phyloP scores from a whole-genome alignment of 192 early-diverging fungal genomes.

The Radiomyces spectabilis region DNA sequence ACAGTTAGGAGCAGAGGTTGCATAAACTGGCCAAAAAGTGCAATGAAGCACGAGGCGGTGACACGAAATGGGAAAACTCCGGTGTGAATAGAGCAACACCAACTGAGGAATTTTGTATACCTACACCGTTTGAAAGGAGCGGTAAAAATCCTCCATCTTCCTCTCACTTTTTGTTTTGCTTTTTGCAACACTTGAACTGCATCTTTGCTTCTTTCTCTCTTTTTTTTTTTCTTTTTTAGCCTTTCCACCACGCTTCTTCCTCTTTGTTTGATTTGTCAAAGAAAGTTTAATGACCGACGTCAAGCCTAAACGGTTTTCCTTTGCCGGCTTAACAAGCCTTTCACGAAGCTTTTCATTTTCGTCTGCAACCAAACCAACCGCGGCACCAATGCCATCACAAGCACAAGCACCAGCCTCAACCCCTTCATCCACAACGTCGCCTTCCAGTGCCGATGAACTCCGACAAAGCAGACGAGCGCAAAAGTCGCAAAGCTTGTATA shows the following conservation, averaged over 20 bases:
- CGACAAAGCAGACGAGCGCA: neutral
- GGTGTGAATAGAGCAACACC: neutral
- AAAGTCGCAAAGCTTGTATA: slow-evolving; percentile 11
- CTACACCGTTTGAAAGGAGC: neutral
- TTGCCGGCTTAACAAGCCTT: slow-evolving; percentile 3
- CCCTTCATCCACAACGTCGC: neutral
- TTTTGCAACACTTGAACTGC: neutral
- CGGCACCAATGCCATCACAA: neutral
- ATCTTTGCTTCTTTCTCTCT: neutral
- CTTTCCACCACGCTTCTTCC: neutral
- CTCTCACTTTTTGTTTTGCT: neutral
- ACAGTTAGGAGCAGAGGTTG: no score
- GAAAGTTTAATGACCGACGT: neutral
- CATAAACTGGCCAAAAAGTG: neutral
- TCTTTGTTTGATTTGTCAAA: neutral
- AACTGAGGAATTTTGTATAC: neutral
- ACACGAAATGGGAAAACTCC: neutral
- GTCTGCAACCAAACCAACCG: neutral
- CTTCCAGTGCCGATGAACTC: neutral
- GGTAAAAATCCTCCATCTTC: no score
- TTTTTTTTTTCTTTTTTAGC: neutral
- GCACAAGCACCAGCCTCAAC: neutral
- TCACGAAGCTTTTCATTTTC: slow-evolving; percentile 2
- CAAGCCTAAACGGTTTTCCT: slow-evolving; percentile 12
- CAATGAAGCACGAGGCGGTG: neutral